Base-by-base conservation (phyloP, 306 rosid species). In the Urtica urens region DNA sequence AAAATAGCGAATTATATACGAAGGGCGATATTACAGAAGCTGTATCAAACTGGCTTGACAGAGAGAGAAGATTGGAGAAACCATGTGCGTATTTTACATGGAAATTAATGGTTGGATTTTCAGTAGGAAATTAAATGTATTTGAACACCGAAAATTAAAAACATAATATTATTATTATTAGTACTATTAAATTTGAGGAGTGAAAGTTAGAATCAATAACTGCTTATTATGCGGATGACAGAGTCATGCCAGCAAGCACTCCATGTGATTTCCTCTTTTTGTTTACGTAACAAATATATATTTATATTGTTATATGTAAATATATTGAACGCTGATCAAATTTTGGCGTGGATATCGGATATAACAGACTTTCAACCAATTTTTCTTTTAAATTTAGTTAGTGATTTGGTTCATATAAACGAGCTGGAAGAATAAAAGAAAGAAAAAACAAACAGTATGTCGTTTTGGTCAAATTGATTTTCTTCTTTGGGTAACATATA, bases 261-360 rank as follows among this genome's bases (percentile, higher is more conserved):
- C 93, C 93, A 75, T 75, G 86, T 82, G 93, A 46, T 53, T 59
- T n/a, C n/a, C 6, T 21, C 66, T 51, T 65, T 56, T 46, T 60
- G 55, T 79, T 70, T 58, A 57, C 22, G 39, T 43, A 35, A 7
- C 40, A 23, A 17, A 23, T 31, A 42, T 41, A 44, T 51, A 55
- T 20, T 5, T 38, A 26, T 24, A 1, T 15, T 4, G 23, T 14
- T 25, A 1, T 15, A 14, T 14, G 23, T 17, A 18, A 17, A 42
- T 42, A 18, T 17, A 1, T 41, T 3, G n/a, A n/a, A n/a, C n/a
- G n/a, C n/a, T n/a, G n/a, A n/a, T n/a, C n/a, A n/a, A n/a, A n/a
- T n/a, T n/a, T n/a, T n/a, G n/a, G n/a, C n/a, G n/a, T n/a, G n/a
- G n/a, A n/a, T n/a, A n/a, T n/a, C n/a, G n/a, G n/a, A n/a, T n/a